phyloP scores from a whole-genome alignment of 805 yeast species.

The Candida andamanensis region DNA sequence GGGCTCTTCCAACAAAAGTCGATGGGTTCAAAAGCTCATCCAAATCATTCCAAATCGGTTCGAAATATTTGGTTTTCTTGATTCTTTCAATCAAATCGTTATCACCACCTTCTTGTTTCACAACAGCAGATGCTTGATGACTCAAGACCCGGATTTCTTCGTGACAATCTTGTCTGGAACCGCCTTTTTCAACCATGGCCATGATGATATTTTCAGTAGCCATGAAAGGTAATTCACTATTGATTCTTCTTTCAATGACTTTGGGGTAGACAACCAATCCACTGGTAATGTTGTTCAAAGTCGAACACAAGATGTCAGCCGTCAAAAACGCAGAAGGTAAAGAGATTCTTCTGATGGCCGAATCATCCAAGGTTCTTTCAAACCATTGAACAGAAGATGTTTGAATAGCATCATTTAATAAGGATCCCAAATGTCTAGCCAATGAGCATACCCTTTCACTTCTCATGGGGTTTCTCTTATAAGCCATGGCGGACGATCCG shows the following conservation, averaged over 20 bases:
- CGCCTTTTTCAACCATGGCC: constrained; percentile 99
- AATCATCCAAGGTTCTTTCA: constrained; percentile 96
- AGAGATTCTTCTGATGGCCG: constrained; percentile 95
- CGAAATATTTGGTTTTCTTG: constrained; percentile 69
- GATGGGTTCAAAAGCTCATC: constrained; percentile 81
- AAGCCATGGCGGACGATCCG: constrained; percentile 98
- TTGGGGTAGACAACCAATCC: constrained; percentile 98
- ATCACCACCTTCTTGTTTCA: constrained; percentile 97
- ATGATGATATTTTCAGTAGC: constrained; percentile 98
- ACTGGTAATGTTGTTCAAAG: constrained; percentile 85
- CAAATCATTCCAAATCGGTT: constrained; percentile 83
- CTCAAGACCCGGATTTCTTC: constrained; percentile 95
- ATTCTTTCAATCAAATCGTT: constrained; percentile 92
- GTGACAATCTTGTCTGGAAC: constrained; percentile 96
- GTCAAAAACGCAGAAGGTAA: constrained; percentile 95
- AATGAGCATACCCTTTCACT: constrained; percentile 98
- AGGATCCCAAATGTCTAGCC: constrained; percentile 89
- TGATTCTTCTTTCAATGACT: constrained; percentile 95
- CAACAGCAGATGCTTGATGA: constrained; percentile 96
- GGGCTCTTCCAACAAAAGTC: constrained; percentile 97
- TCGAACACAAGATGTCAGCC: constrained; percentile 86
- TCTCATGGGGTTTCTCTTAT: constrained; percentile 99
- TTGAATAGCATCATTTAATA: constrained; percentile 89
- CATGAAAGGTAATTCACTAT: constrained; percentile 95
- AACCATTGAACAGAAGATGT: constrained; percentile 99